Evolutionary conservation across 179 eudicot genomes (phyloP), one percentile per base, ranked within the genome.

Genomic region (Corrigiola litoralis): DNA sequence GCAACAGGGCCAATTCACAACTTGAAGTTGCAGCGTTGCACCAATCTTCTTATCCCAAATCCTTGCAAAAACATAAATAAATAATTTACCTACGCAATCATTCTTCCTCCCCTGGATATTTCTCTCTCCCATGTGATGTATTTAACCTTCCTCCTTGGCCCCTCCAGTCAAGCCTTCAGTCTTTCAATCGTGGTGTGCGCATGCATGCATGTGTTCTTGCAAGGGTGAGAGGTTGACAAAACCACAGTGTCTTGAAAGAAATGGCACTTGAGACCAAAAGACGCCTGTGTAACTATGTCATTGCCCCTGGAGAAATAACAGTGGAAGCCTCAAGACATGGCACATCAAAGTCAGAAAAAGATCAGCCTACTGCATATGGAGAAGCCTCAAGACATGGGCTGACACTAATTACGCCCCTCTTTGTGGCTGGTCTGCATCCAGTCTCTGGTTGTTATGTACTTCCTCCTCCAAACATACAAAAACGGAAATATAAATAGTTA

Each of bases 61-160:
- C 24, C n/a, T n/a, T n/a, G n/a, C n/a, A 34, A 57, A 34, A 34
- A 0, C 28, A 34, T 9, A 54, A 29, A 34, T 57, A 0, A 21
- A 49, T 49, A 11, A 24, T 24, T 49, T 23, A 46, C 50, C 16
- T 2, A 50, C 56, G 27, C 56, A 27, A 12, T 50, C 17, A 27
- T 36, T 4, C 31, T 38, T 58, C 3, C 24, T 59, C 5, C 63
- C 5, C 23, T 24, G 49, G 27, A 41, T 14, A 13, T 24, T 40
- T 14, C 63, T 59, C 63, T 59, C 63, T 38, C 63, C 63, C 63
- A 58, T 38, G 63, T 58, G 63, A 58, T 3, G 20, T 12, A 46
- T n/a, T n/a, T n/a, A 58, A 31, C 31, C 62, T 32, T 21, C 24
- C 45, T 58, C 5, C 45, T 36, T n/a, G 6, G 4, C 33, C 0